These are phyloP conservation scores for Lactarius quietus DNA, from an alignment of 768 basidiomycete species.

Conservation along the genomic window DNA sequence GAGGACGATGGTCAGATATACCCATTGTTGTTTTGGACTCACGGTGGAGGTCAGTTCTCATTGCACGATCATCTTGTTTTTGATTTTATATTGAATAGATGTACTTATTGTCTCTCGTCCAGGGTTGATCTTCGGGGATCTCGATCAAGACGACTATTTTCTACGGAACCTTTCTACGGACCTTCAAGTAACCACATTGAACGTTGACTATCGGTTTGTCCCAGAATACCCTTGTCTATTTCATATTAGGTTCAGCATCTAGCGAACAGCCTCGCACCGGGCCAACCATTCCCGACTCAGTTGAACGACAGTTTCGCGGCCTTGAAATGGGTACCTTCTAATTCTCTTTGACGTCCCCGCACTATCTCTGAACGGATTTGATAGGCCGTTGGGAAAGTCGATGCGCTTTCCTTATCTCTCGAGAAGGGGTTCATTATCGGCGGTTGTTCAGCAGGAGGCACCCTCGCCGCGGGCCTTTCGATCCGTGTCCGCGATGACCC, in stretches of 20 bases:
- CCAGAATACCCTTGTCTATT: not conserved
- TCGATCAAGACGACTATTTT: conserved; percentile 25
- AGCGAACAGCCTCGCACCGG: conserved; percentile 20
- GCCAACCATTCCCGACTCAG: conserved; percentile 25
- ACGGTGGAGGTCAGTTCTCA: conserved; percentile 9
- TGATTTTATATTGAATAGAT: not conserved
- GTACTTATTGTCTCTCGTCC: not conserved
- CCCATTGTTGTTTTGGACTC: conserved; percentile 4
- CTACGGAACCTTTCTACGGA: conserved; percentile 21
- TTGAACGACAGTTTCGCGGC: conserved; percentile 29
- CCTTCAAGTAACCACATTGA: conserved; percentile 19
- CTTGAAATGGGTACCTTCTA: conserved; percentile 28
- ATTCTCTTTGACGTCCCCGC: not conserved
- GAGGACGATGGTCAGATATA: not conserved
- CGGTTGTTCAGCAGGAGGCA: conserved; percentile 29
- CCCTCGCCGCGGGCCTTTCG: conserved; percentile 27
- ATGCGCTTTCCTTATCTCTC: conserved; percentile 19
- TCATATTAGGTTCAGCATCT: not conserved
- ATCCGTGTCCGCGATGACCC: conserved; percentile 29
- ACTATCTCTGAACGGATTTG: too few relatives aligned
- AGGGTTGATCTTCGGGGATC: conserved; percentile 17
- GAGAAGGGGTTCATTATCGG: conserved; percentile 30
- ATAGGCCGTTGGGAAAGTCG: conserved; percentile 19
- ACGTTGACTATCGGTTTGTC: conserved; percentile 22
- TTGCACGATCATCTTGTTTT: not conserved